Evolutionary conservation across 768 basidiomycete species (phyloP), one percentile per base, ranked within the genome.

Genomic region (Boletus rufocinnamomeus): DNA sequence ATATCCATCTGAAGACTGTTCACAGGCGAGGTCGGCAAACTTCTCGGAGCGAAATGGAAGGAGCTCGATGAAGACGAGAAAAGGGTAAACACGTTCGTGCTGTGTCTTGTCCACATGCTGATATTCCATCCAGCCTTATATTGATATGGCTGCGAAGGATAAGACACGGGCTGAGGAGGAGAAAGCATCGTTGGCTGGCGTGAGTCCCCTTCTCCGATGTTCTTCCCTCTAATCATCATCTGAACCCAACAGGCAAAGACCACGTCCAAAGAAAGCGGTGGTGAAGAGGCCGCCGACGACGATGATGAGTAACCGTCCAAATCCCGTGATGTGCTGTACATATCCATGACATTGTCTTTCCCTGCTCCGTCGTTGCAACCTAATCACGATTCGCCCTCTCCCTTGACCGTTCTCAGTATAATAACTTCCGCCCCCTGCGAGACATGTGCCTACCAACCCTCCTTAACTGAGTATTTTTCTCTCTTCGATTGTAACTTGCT

Each of bases 41-140:
- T 97, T 47, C 86, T 98, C 58, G 96, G 96, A 43, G 88, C 89
- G 52, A 95, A 94, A 77, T 98, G 96, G 96, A 98, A 97, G 82
- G 93, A 93, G 73, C 83, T 97, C 67, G 85, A 85, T 54, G 93
- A 94, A 6, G 83, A 84, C 37, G 94, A 97, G 80, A 96, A 94
- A 82, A 92, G 91, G 84, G 93, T 91, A 52, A 46, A 76, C 71
- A n/a, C 19, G 7, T 49, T 51, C 2, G 8, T n/a, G 8, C 17
- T 16, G 21, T 9, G 19, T 58, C 25, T 9, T 14, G 13, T 50
- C 51, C 25, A 6, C 10, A 27, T 53, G 16, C 46, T 69, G 2
- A 63, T 50, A 37, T 28, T 67, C 54, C 61, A 8, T 58, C 32
- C 61, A 95, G 94, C 94, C 93, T 17, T 98, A 96, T 79, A 66